phyloP scores from a whole-genome alignment of 2,329 filamentous ascomycete species.

The Podosphaera fusca region DNA sequence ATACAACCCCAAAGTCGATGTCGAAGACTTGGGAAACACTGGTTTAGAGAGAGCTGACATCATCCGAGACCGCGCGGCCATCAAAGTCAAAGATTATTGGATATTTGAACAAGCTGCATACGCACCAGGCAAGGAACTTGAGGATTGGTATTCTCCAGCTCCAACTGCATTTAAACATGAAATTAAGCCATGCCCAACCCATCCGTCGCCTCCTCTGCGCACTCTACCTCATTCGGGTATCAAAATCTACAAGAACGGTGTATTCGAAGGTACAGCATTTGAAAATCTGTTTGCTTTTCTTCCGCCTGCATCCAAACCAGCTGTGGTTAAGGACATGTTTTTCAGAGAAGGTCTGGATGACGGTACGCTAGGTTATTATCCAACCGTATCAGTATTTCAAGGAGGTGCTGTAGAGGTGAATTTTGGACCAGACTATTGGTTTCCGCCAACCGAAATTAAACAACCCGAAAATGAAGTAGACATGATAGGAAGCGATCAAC shows the following conservation, averaged over 20 bases:
- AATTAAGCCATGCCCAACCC: slow-evolving; percentile 45
- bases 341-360: slow-evolving; percentile 79
- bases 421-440: slow-evolving; percentile 88
- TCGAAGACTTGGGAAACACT: slow-evolving; percentile 29
- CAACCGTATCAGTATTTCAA: slow-evolving; percentile 75
- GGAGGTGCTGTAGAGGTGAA: slow-evolving; percentile 83
- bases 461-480: slow-evolving; percentile 24
- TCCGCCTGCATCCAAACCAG: slow-evolving; percentile 61
- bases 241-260: slow-evolving; percentile 81
- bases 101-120: slow-evolving; percentile 91
- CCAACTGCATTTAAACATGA: slow-evolving; percentile 9
- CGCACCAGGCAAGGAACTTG: slow-evolving; percentile 66
- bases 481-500: slow-evolving; percentile 21
- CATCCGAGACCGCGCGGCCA: slow-evolving; percentile 83
- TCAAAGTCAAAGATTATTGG: slow-evolving; percentile 77
- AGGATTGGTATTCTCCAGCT: slow-evolving; percentile 52
- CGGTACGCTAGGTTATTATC: slow-evolving; percentile 87
- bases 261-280: slow-evolving; percentile 67
- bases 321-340: slow-evolving; percentile 31
- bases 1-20: slow-evolving; percentile 69
- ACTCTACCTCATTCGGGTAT: slow-evolving; percentile 73
- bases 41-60: slow-evolving; percentile 46
- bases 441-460: slow-evolving; percentile 40
- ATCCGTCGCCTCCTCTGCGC: slow-evolving; percentile 50
- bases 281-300: slow-evolving; percentile 75